Conservation (phyloP, 2,329 filamentous ascomycete genomes). For the Paracamarosporium sp. region DNA sequence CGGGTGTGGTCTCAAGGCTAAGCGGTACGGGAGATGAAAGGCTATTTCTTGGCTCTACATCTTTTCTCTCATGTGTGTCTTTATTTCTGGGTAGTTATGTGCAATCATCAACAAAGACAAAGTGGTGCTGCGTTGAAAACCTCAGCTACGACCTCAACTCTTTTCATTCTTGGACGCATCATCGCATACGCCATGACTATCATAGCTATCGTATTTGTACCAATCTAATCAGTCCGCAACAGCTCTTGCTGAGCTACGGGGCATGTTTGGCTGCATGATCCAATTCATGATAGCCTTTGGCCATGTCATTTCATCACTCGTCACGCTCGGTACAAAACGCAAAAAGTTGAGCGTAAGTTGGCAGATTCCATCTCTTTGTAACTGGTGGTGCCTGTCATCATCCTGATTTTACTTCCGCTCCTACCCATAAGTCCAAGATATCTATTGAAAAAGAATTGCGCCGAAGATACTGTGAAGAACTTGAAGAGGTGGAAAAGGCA, state of each 20-base stretch:
- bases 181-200: background rate
- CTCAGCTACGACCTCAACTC: background rate
- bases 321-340: background rate
- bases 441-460: background rate
- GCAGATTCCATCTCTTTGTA: background rate
- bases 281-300: background rate
- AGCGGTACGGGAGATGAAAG: background rate
- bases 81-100: no score
- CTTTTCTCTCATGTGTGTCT: background rate
- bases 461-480: background rate
- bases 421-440: background rate
- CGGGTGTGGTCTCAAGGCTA: background rate
- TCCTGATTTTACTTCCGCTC: background rate
- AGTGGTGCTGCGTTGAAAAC: background rate
- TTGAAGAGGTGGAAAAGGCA: background rate
- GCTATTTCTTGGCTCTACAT: background rate
- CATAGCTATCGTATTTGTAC: background rate
- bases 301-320: background rate
- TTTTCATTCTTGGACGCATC: background rate
- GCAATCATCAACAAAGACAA: background rate
- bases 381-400: background rate
- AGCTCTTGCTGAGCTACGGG: background rate
- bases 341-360: background rate
- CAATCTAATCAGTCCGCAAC: background rate
- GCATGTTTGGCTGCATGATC: background rate